Evolutionary conservation across 768 basidiomycete species (phyloP), one percentile per base, ranked within the genome.

Genomic region (Pleurotus tuber-regium): DNA sequence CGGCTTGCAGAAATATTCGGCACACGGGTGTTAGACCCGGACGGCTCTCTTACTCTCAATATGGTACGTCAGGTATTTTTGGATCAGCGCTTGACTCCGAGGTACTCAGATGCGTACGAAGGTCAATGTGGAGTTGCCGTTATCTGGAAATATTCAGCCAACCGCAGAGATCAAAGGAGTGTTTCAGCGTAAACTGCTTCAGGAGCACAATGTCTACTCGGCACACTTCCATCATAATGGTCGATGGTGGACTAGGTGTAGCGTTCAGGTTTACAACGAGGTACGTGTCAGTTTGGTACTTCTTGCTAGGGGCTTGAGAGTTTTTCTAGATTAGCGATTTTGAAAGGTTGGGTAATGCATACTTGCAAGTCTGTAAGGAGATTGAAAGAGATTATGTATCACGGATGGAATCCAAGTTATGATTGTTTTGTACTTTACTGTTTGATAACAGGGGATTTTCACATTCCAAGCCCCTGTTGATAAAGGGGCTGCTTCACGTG

Each of bases 11-110:
- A 84, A 59, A 67, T 83, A 3, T 69, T 92, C 19, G 83, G 81
- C 2, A 93, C 90, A 0, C 57, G 54, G 1, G 71, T 85, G 2
- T 73, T 93, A 70, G 86, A 91, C 57, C 76, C 80, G 9, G 70
- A 71, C 1, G 76, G 76, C 11, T 46, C 50, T 7, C 66, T 90
- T 23, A 89, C 88, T 0, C 66, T 84, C 12, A 84, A 79, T 57
- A 92, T 95, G 90, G 90, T 88, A 29, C 7, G 60, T 54, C 19
- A n/a, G n/a, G 3, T 50, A 19, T 12, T 9, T n/a, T 18, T 33
- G 28, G 23, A 21, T 23, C 43, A 16, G 42, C 3, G 16, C n/a
- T 23, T 23, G n/a, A 14, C 25, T 33, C 25, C 18, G 24, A 38
- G 25, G 9, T n/a, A 24, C 25, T 24, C 29, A n/a, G 28, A 8